Evolutionary conservation across 1,139 yeast genomes (phyloP), one percentile per base, ranked within the genome.

Genomic region (Arxiozyma telluris): DNA sequence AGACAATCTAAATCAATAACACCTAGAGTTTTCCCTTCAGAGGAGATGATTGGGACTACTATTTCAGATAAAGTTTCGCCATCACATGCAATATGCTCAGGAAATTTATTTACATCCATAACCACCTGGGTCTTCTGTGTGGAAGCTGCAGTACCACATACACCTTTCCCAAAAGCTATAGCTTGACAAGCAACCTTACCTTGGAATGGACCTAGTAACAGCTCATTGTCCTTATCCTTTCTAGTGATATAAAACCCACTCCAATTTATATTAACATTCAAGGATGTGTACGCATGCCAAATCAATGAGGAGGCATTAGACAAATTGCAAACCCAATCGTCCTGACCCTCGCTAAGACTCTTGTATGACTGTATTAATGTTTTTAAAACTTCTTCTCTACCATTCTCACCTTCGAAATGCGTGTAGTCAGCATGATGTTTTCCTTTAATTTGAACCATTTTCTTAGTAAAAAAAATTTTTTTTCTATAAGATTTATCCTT

Each of bases 11-110:
- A 78, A 67, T 93, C 98, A 55, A 93, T 75, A 7, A 93, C 97
- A 1, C 91, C 98, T 18, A 79, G 65, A 1, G 82, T 71, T 23
- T 64, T 62, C 3, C 76, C 81, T 12, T 70, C 67, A 3, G 59
- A 58, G n/a, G 69, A 63, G 1, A 79, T 55, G 7, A 93, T 78
- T 0, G 98, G 98, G 2, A 93, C 91, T 21, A 93, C 98, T 38
- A 93, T 87, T 67, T 93, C 98, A 68, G 96, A 86, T 57, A 85
- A 78, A 0, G 98, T 91, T 55, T 84, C 96, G 1, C 96, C 96
- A 71, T 93, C 98, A 69, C 98, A 93, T 0, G 98, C 98, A 61
- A 93, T 93, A 67, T 93, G 98, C 1, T 96, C 96, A 0, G 96
- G 96, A 62, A 81, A 90, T 60, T 78, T 67, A 27, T 84, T 76